phyloP scores from a whole-genome alignment of 768 basidiomycete species.

The Ramaria sp. region DNA sequence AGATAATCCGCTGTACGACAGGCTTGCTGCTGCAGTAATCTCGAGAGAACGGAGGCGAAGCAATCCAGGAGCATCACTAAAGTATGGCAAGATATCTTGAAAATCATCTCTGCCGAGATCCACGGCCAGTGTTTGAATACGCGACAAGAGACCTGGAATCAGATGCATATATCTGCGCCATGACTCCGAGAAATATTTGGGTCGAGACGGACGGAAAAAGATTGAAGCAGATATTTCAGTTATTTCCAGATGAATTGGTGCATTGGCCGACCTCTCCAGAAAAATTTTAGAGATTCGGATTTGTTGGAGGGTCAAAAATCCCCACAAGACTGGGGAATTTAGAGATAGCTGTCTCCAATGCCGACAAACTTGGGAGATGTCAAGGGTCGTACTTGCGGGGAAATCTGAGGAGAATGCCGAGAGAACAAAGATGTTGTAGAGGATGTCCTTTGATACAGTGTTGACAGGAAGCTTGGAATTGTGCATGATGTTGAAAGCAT shows the following conservation, averaged over 20 bases:
- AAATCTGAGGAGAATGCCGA: not conserved
- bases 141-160: not conserved
- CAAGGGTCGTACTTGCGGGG: not conserved
- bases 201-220: not conserved
- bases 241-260: not conserved
- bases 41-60: no score
- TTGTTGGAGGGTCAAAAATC: not conserved
- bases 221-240: not conserved
- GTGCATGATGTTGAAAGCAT: not conserved
- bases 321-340: not conserved
- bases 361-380: not conserved
- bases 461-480: conserved; percentile 1
- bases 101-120: not conserved
- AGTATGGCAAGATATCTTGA: no score
- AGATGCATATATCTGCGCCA: not conserved
- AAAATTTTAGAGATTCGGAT: not conserved
- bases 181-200: not conserved
- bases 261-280: not conserved
- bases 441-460: not conserved
- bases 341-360: not conserved
- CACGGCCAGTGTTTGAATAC: not conserved
- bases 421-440: not conserved
- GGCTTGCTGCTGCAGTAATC: no score
- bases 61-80: no score
- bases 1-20: no score